These are phyloP conservation scores for Candida chauliodis DNA, from an alignment of 805 yeast species.

Conservation along the genomic window DNA sequence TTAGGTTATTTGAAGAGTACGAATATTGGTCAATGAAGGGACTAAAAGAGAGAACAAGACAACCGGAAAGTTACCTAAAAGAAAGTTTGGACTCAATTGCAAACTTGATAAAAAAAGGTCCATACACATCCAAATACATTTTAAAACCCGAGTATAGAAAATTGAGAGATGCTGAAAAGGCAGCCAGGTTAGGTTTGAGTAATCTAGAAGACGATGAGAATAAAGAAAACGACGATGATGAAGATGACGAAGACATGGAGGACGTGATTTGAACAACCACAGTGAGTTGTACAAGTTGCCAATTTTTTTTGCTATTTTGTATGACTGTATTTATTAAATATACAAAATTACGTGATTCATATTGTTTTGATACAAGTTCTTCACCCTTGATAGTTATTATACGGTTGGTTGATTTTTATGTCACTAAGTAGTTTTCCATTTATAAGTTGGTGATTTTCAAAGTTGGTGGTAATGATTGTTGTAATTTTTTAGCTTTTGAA, in stretches of 20 bases:
- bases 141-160: conserved; percentile 86
- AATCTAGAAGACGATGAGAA: conserved; percentile 46
- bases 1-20: conserved; percentile 87
- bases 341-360: too few relatives aligned
- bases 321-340: conserved; percentile 5
- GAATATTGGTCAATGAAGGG: conserved; percentile 98
- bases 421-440: too few relatives aligned
- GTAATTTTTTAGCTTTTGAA: conserved; percentile 95
- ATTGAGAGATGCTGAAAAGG: conserved; percentile 72
- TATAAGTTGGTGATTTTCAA: conserved; percentile 60
- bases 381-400: too few relatives aligned
- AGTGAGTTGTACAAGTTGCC: too few relatives aligned
- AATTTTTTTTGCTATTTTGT: neutral
- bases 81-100: conserved; percentile 92
- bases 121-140: conserved; percentile 89
- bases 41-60: conserved; percentile 86
- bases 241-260: conserved; percentile 82
- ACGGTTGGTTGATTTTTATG: too few relatives aligned
- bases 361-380: too few relatives aligned
- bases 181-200: conserved; percentile 52
- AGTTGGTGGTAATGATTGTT: conserved; percentile 96
- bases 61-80: conserved; percentile 90
- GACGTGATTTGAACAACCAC: conserved; percentile 42
- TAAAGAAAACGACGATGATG: conserved; percentile 65
- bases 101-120: conserved; percentile 85